These are phyloP conservation scores for Fragilaria crotonensis DNA, from an alignment of 108 stramenopile genomes.

Conservation along the genomic window DNA sequence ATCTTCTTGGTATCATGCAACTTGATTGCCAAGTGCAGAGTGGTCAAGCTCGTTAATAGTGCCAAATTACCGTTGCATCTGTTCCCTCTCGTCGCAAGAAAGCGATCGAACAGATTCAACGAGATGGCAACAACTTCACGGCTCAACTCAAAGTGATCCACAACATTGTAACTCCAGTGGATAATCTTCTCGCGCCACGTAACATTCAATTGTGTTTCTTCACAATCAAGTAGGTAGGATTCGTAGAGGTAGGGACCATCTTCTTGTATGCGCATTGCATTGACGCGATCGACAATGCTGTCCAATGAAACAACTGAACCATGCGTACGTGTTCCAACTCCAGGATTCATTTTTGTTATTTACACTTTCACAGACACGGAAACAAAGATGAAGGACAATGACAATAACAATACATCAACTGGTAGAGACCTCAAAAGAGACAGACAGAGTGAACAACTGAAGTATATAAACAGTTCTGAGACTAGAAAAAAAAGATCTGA, in stretches of 20 bases:
- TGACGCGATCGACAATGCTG: conserved; percentile 15
- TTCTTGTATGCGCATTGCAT: conserved; percentile 19
- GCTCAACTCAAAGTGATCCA: conserved; percentile 77
- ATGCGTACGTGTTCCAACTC: too few relatives aligned
- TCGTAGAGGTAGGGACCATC: background rate
- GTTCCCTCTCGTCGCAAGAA: conserved; percentile 55
- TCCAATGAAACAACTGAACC: conserved; percentile 1
- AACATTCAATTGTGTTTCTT: conserved; percentile 21
- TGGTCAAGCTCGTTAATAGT: conserved; percentile 54
- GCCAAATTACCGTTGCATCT: conserved; percentile 59
- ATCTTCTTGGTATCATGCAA: conserved; percentile 58
- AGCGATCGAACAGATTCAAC: conserved; percentile 69
- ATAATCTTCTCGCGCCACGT: conserved; percentile 76
- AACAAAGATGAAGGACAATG: too few relatives aligned
- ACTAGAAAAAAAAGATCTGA: too few relatives aligned
- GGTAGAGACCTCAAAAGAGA: too few relatives aligned
- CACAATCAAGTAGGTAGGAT: background rate
- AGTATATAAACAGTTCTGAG: too few relatives aligned
- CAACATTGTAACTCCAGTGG: conserved; percentile 76
- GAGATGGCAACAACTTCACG: conserved; percentile 67
- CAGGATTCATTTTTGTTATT: too few relatives aligned
- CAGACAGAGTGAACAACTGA: too few relatives aligned
- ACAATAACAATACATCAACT: too few relatives aligned
- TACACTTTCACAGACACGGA: too few relatives aligned
- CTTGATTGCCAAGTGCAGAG: conserved; percentile 70